Conservation (phyloP, 2,329 filamentous ascomycete genomes). For the Acephala macrosclerotiorum region DNA sequence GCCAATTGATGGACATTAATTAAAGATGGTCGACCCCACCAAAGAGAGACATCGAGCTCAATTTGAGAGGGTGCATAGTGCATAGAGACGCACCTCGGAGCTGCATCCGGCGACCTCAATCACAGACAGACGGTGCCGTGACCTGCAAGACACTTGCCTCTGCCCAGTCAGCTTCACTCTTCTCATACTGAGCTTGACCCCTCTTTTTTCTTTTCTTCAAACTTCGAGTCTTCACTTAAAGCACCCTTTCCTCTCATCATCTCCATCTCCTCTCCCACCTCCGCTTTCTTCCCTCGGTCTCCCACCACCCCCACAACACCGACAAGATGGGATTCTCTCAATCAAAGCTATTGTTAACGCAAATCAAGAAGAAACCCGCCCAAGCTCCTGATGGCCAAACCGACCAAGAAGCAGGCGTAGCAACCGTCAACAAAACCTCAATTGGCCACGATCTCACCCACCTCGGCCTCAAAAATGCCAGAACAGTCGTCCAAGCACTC, state of each 20-base stretch:
- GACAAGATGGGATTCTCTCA: conserved; percentile 41
- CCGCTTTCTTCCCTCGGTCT: neutral
- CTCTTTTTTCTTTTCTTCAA: neutral
- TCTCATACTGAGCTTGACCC: neutral
- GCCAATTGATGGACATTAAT: too few relatives aligned
- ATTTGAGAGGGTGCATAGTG: too few relatives aligned
- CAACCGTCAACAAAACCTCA: conserved; percentile 47
- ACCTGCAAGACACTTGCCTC: too few relatives aligned
- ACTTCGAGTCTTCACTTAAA: neutral
- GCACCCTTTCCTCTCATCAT: neutral
- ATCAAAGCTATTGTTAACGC: conserved; percentile 51
- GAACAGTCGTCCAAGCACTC: conserved; percentile 49
- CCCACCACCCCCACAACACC: neutral
- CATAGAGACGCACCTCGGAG: too few relatives aligned
- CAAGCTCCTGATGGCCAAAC: conserved; percentile 55
- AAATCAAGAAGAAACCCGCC: conserved; percentile 54
- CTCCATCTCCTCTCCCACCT: neutral
- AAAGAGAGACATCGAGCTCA: too few relatives aligned
- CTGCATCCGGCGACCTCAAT: too few relatives aligned
- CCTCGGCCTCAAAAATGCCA: conserved; percentile 48
- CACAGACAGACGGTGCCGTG: too few relatives aligned
- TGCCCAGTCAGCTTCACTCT: too few relatives aligned
- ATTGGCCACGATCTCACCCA: conserved; percentile 50
- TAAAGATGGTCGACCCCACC: too few relatives aligned
- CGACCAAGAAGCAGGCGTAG: conserved; percentile 46